A percentile compares a stretch with the other conserved stretches of the same genome.
phyloP scores from a whole-genome alignment of 108 stramenopile genomes.

The Ochromonas danica region DNA sequence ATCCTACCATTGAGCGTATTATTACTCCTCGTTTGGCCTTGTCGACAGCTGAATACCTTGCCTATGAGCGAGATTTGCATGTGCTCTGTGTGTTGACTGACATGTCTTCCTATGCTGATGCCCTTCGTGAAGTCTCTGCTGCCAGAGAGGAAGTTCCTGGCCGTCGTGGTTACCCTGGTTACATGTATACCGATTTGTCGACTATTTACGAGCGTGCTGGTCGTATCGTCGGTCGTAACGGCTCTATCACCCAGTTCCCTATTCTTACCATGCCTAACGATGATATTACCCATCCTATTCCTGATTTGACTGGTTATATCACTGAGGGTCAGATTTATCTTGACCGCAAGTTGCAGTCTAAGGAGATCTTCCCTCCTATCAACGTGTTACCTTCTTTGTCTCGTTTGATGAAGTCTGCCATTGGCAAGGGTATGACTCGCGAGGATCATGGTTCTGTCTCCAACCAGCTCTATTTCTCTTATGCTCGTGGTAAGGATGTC shows the following conservation, averaged over 20 bases:
- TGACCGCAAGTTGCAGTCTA: constrained; percentile 94
- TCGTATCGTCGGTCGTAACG: constrained; percentile 94
- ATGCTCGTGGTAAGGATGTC: constrained; percentile 99
- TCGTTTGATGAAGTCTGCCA: constrained; percentile 99
- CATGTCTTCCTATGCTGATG: constrained; percentile 99
- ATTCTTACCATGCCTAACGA: constrained; percentile 99
- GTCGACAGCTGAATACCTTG: constrained; percentile 98
- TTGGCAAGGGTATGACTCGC: constrained; percentile 99
- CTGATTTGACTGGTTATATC: constrained; percentile 98
- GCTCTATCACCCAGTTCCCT: constrained; percentile 98
- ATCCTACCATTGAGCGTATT: constrained; percentile 99
- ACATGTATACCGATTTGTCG: constrained; percentile 99
- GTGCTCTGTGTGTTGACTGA: constrained; percentile 98
- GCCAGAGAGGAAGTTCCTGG: constrained; percentile 99
- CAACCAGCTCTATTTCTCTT: constrained; percentile 98
- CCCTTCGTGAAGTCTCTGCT: constrained; percentile 95
- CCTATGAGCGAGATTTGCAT: constrained; percentile 98
- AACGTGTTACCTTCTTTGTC: constrained; percentile 97
- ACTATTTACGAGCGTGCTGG: constrained; percentile 99
- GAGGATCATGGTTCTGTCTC: constrained; percentile 92
- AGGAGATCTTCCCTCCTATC: constrained; percentile 99
- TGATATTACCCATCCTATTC: constrained; percentile 99
- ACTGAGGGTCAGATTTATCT: constrained; percentile 99
- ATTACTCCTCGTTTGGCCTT: constrained; percentile 98
- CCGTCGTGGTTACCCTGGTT: constrained; percentile 99